Evolutionary conservation across 805 yeast species (phyloP).

Genomic region (Hanseniaspora meyeri): DNA sequence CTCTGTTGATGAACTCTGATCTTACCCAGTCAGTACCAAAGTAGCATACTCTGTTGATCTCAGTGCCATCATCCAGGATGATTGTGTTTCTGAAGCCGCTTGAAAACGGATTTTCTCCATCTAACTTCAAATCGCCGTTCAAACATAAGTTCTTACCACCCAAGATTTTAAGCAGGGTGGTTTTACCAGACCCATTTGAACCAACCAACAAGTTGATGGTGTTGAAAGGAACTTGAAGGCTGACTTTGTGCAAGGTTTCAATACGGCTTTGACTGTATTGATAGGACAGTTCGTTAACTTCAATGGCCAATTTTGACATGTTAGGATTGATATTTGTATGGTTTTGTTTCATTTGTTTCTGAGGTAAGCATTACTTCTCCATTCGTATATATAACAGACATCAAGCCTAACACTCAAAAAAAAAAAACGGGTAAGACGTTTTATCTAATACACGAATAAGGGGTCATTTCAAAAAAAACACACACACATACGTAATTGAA

Average conservation of each 20-base stretch:
- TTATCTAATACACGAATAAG: too few relatives aligned
- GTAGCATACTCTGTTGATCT: conserved; percentile 49
- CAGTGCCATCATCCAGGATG: conserved; percentile 10
- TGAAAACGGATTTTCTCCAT: conserved; percentile 83
- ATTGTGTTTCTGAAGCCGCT: conserved; percentile 28
- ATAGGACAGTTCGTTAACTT: conserved; percentile 53
- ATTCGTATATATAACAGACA: too few relatives aligned
- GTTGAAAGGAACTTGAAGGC: conserved; percentile 51
- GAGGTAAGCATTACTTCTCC: too few relatives aligned
- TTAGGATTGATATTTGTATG: too few relatives aligned
- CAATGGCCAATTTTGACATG: conserved; percentile 36
- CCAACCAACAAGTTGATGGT: conserved; percentile 74
- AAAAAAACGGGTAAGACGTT: too few relatives aligned
- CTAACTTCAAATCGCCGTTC: conserved; percentile 55
- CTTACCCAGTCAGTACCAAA: conserved; percentile 97
- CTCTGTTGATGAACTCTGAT: conserved; percentile 79
- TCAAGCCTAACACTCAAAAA: too few relatives aligned
- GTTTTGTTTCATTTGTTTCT: too few relatives aligned
- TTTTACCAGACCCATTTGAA: conserved; percentile 95
- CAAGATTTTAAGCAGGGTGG: conserved; percentile 68
- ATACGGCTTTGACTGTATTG: conserved; percentile 46
- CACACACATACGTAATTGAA: too few relatives aligned
- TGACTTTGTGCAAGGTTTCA: conserved; percentile 57
- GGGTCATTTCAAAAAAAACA: too few relatives aligned
- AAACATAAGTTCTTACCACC: conserved; percentile 86